phyloP scores from a whole-genome alignment of 2,329 filamentous ascomycete species.

The Paraconiothyrium sp. region DNA sequence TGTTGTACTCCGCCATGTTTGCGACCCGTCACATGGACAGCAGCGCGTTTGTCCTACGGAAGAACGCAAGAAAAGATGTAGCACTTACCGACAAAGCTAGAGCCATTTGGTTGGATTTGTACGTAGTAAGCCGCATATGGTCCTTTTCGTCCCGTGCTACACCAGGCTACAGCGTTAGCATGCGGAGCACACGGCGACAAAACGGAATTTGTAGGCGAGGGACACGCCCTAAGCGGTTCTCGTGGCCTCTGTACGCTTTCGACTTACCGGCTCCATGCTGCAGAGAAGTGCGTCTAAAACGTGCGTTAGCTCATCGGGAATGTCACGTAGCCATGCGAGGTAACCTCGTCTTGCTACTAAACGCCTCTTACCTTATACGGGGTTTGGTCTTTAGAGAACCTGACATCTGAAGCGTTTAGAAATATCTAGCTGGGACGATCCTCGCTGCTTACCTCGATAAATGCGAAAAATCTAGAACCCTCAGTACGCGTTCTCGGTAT shows the following conservation, averaged over 20 bases:
- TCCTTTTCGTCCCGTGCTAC: conserved; percentile 77
- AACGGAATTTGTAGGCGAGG: neutral
- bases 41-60: neutral
- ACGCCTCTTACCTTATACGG: conserved; percentile 78
- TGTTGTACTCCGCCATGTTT: conserved; percentile 1
- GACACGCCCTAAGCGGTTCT: conserved; percentile 7
- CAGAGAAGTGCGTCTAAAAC: conserved; percentile 78
- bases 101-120: conserved; percentile 74
- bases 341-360: conserved; percentile 13
- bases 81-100: conserved; percentile 75
- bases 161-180: conserved; percentile 50
- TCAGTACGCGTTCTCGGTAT: conserved; percentile 21
- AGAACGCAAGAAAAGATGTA: conserved; percentile 11
- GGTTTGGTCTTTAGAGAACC: conserved; percentile 84
- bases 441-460: conserved; percentile 64
- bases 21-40: conserved; percentile 10
- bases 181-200: conserved; percentile 33
- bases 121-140: conserved; percentile 78
- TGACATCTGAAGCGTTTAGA: conserved; percentile 65
- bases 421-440: neutral
- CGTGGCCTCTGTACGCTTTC: neutral
- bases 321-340: conserved; percentile 17
- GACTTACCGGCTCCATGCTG: conserved; percentile 65
- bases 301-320: conserved; percentile 7
- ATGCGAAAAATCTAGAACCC: conserved; percentile 76